Conservation (phyloP, 768 basidiomycete genomes). For the Kwoniella bestiolae region DNA sequence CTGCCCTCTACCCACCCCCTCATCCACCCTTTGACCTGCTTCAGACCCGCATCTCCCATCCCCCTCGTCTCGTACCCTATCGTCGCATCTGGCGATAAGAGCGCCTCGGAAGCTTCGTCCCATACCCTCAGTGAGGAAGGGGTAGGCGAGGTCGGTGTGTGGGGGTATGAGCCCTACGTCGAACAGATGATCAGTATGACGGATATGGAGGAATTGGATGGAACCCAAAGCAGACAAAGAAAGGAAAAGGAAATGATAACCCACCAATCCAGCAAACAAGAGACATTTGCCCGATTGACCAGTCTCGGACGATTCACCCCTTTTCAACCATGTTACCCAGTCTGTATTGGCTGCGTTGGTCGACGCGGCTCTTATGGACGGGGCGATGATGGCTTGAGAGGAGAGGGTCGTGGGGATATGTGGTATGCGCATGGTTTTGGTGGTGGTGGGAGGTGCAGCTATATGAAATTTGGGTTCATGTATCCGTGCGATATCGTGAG, state of each 20-base stretch:
- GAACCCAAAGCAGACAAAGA: not conserved
- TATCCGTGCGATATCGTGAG: not conserved
- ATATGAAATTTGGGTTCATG: not conserved
- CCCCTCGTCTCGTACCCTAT: slow-evolving; percentile 46
- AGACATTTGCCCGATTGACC: slow-evolving; percentile 34
- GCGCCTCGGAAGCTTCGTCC: slow-evolving; percentile 53
- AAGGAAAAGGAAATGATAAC: slow-evolving; percentile 15
- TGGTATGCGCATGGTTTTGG: slow-evolving; percentile 4
- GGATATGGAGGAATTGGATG: no score
- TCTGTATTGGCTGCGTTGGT: slow-evolving; percentile 38
- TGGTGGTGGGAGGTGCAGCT: not conserved
- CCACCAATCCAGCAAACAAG: slow-evolving; percentile 53
- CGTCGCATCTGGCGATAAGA: slow-evolving; percentile 45
- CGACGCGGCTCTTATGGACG: slow-evolving; percentile 32
- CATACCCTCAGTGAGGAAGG: slow-evolving; percentile 45
- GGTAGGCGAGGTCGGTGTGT: slow-evolving; percentile 52
- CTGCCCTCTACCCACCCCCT: slow-evolving; percentile 53
- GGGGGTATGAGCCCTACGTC: slow-evolving; percentile 53
- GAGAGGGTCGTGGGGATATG: not conserved
- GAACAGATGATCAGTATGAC: not conserved
- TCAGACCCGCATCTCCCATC: slow-evolving; percentile 40
- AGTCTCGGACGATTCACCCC: slow-evolving; percentile 17
- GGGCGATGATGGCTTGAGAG: slow-evolving; percentile 13
- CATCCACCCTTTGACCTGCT: slow-evolving; percentile 42
- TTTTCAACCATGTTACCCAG: slow-evolving; percentile 44